These are phyloP conservation scores for Flueggea neowawraea DNA, from an alignment of 441 rosid species.

Conservation along the genomic window DNA sequence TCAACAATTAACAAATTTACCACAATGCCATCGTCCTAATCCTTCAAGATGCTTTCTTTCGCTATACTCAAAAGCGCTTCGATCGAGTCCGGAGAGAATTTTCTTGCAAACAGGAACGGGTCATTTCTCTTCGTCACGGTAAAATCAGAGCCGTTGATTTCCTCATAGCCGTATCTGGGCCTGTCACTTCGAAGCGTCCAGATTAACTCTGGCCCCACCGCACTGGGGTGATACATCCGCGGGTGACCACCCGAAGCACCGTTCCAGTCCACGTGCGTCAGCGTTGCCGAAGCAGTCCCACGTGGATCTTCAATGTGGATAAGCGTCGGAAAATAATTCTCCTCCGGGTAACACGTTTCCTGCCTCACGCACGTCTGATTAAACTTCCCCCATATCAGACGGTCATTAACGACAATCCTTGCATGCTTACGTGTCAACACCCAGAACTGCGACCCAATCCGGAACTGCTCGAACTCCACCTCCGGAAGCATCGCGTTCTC, in stretches of 20 bases:
- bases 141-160: constrained; percentile 45
- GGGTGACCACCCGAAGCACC: constrained; percentile 60
- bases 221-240: constrained; percentile 36
- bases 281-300: constrained; percentile 49
- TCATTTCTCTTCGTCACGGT: constrained; percentile 17
- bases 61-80: constrained; percentile 43
- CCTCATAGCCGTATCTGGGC: constrained; percentile 56
- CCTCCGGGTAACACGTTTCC: constrained; percentile 67
- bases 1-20: too few relatives aligned
- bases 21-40: constrained; percentile 18
- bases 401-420: constrained; percentile 49
- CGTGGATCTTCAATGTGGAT: constrained; percentile 56
- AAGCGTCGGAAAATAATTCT: constrained; percentile 75
- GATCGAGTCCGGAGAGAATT: constrained; percentile 43
- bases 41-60: constrained; percentile 43
- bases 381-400: constrained; percentile 55
- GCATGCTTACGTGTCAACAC: constrained; percentile 65
- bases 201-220: constrained; percentile 54
- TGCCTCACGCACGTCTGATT: constrained; percentile 39
- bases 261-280: constrained; percentile 79
- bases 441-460: constrained; percentile 95
- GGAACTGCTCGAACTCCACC: constrained; percentile 55
- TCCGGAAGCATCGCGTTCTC: constrained; percentile 60
- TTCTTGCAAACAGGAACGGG: constrained; percentile 66
- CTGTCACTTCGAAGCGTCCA: constrained; percentile 24